Percentiles rank a stretch among this genome's conserved stretches.
Evolutionary conservation across 1,139 yeast genomes (phyloP).

Genomic region (Taphrina betulina): DNA sequence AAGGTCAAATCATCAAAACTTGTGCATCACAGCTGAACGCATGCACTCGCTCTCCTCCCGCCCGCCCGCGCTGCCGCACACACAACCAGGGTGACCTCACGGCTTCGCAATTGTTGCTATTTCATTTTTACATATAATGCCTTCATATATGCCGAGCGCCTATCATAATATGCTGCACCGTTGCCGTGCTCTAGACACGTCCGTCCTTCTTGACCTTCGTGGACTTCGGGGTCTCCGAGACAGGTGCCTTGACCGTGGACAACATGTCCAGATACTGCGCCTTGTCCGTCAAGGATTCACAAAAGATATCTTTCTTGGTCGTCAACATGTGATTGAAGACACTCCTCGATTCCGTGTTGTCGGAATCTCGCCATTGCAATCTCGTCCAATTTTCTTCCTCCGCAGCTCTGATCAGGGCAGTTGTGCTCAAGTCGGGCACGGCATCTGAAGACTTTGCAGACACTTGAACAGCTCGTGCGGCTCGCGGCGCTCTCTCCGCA

Average conservation of each 20-base stretch:
- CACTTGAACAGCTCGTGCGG: conserved; percentile 24
- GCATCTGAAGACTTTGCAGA: conserved; percentile 36
- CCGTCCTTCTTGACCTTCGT: no score
- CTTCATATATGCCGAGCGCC: no score
- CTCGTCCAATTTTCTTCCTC: conserved; percentile 42
- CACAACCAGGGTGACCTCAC: no score
- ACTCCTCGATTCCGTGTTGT: conserved; percentile 10
- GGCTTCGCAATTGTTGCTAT: no score
- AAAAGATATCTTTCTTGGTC: conserved; percentile 4
- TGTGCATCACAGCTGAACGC: no score
- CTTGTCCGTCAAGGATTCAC: conserved; percentile 21
- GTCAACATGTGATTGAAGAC: conserved; percentile 10
- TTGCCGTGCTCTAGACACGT: no score
- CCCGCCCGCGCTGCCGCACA: no score
- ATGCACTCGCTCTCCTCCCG: no score
- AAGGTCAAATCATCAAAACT: no score
- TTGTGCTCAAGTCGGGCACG: conserved; percentile 11
- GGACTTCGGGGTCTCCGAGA: no score
- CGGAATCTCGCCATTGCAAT: conserved; percentile 19
- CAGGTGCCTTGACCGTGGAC: conserved; percentile 14
- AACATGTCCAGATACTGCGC: conserved; percentile 22
- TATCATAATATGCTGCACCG: no score
- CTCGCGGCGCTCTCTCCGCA: conserved; percentile 32
- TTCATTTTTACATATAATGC: no score
- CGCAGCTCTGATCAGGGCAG: conserved; percentile 49